phyloP scores from a whole-genome alignment of 305 asterid genomes.

The Vinca major region DNA sequence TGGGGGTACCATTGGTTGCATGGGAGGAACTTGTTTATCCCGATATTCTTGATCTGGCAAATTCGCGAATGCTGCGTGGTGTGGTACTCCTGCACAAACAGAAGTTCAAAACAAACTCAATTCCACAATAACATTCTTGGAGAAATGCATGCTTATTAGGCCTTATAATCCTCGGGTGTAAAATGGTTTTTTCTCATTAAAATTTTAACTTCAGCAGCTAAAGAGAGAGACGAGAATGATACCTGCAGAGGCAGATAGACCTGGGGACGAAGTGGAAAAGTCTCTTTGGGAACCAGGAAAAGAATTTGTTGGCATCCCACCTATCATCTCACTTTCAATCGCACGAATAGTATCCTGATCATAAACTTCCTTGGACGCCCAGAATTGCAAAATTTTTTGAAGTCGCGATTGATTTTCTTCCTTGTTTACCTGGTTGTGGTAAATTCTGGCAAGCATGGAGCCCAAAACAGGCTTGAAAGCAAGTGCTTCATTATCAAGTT shows the following conservation, averaged over 20 bases:
- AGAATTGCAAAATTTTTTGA: slow-evolving; percentile 78
- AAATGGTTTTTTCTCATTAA: background rate
- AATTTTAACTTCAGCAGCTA: background rate
- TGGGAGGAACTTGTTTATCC: slow-evolving; percentile 45
- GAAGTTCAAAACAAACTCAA: background rate
- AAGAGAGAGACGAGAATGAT: slow-evolving; percentile 8
- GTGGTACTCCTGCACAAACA: slow-evolving; percentile 34
- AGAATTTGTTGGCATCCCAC: slow-evolving; percentile 43
- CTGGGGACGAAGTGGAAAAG: slow-evolving; percentile 36
- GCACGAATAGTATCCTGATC: slow-evolving; percentile 72
- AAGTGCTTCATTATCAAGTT: slow-evolving; percentile 83
- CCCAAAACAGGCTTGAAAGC: slow-evolving; percentile 92
- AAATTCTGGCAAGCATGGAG: slow-evolving; percentile 78
- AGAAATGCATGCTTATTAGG: background rate
- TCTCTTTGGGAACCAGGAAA: slow-evolving; percentile 48
- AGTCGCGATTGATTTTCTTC: slow-evolving; percentile 93
- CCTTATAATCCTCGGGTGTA: background rate
- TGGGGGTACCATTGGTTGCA: slow-evolving; percentile 39
- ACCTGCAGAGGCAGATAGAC: slow-evolving; percentile 52
- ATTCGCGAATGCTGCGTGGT: slow-evolving; percentile 31
- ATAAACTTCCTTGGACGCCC: slow-evolving; percentile 92
- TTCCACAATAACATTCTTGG: background rate
- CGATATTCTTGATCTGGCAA: slow-evolving; percentile 38
- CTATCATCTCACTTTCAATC: slow-evolving; percentile 73
- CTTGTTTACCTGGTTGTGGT: slow-evolving; percentile 80